Base-by-base conservation (phyloP, 805 yeast species). In the Metschnikowia arizonensis region DNA sequence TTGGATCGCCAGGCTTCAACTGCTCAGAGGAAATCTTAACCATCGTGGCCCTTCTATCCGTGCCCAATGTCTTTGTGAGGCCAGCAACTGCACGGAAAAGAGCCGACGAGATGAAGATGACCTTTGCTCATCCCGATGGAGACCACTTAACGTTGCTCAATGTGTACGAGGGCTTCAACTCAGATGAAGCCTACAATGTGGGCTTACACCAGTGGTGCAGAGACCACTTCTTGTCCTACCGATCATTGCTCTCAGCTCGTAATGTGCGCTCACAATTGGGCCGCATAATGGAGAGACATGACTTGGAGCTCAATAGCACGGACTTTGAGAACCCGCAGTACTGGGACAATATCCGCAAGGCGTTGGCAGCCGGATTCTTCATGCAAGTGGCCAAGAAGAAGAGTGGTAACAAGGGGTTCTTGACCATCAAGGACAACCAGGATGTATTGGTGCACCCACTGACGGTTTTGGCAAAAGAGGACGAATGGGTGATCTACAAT, bases 321-420 rank as follows among this genome's bases (percentile, higher is more conserved):
- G 85, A 79, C 23, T 60, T 50, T 44, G 83, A 81, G 57, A 72
- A 75, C 50, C 79, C 78, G 42, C 60, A 62, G 33, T 89, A 87
- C 67, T 83, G 82, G 64, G 82, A 78, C 55, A 85, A 88, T 57
- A 82, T 93, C 52, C 77, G 95, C 46, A 86, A 85, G 63, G 96
- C 98, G 0, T 67, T 93, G 47, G 77, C 88, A 3, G 78, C 88
- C n/a, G 99, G 99, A 1, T 90, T 89, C 65, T 93, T 93, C 73
- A 90, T 93, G 98, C 99, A 93, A 71, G 95, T 87, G 45, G 98
- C 97, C 28, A 93, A 90, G 70, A 88, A 87, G 72, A 81, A 80
- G 69, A 78, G 85, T n/a, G 76, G 79, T 33, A 85, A 83, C 58
- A 69, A 68, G 53, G 90, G 87, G n/a, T 91, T 85, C 64, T 77